phyloP scores from a whole-genome alignment of 768 basidiomycete species.

The Tricholoma sp. region DNA sequence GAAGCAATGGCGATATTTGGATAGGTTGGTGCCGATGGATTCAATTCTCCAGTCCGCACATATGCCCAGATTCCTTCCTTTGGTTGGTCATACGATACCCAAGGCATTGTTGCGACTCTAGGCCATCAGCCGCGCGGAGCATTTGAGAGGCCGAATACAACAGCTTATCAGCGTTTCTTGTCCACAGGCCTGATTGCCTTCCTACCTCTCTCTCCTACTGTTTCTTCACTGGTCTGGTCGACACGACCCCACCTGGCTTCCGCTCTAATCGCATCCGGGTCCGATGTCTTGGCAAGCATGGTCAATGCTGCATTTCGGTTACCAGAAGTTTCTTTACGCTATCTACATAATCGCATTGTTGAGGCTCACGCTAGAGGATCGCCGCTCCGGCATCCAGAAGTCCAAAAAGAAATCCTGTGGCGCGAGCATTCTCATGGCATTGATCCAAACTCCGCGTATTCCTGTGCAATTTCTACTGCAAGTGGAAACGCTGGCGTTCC shows the following conservation, averaged over 20 bases:
- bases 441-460: conserved; percentile 55
- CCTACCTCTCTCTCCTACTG: conserved; percentile 74
- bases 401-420: conserved; percentile 64
- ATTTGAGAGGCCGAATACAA: conserved; percentile 63
- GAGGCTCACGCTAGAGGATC: conserved; percentile 42
- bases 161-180: conserved; percentile 91
- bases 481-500: conserved; percentile 44
- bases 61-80: conserved; percentile 83
- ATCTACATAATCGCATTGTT: conserved; percentile 57
- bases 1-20: neutral
- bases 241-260: conserved; percentile 71
- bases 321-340: conserved; percentile 65
- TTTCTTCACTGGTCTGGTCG: conserved; percentile 93
- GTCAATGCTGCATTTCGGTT: conserved; percentile 90
- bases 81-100: conserved; percentile 88
- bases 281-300: conserved; percentile 61
- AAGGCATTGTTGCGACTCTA: conserved; percentile 88
- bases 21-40: conserved; percentile 93
- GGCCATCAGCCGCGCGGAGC: conserved; percentile 60
- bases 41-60: conserved; percentile 87
- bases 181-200: conserved; percentile 96
- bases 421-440: conserved; percentile 71
- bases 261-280: conserved; percentile 62
- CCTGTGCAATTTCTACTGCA: conserved; percentile 36
- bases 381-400: conserved; percentile 42